Base-by-base conservation (phyloP, 1,139 yeast species). In the Zygoascus meyerae region DNA sequence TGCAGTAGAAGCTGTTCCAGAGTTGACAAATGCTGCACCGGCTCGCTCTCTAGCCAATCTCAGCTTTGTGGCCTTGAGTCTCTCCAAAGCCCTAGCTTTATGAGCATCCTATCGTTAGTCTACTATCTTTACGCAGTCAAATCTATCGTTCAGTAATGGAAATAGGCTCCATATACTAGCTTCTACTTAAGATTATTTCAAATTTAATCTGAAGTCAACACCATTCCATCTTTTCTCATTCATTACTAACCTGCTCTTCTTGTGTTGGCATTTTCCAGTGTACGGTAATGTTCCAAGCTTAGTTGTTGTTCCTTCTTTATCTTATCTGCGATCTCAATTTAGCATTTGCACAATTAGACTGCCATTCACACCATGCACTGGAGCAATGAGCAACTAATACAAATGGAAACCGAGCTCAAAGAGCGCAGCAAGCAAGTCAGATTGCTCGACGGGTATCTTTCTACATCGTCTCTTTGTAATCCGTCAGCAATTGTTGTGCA, bases 31-130 rank as follows among this genome's bases (percentile, higher is more conserved):
- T 7, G 41, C 45, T 12, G 42, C 44, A n/a, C 36, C 39, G 15
- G 48, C 15, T 41, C 52, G 44, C 43, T 46, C 52, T 42, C 40
- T 53, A 29, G 51, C 64, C 49, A 56, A 52, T 37, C 55, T 59
- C 34, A 53, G 55, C 40, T 69, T 77, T 42, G 77, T 69, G 46
- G 72, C 73, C 48, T 74, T 72, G 28, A 82, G 70, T 52, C 81
- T 65, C 47, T 78, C 83, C 15, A 79, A 60, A 0, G 87, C 89
- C 48, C 74, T 68, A 36, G 74, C 71, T 48, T 87, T 67, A 56
- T 80, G 79, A 15, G 74, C 78, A 40, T 78, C 84, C 79, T 77
- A 50, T 43, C 32, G 52, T 55, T 15, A 39, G 41, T 16, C 7
- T 4, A 7, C 7, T 21, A 34, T 37, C 7, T 12, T 12, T 6